Evolutionary conservation across 192 early-diverging fungal genomes (phyloP).

Genomic region (Coemansia erecta): DNA sequence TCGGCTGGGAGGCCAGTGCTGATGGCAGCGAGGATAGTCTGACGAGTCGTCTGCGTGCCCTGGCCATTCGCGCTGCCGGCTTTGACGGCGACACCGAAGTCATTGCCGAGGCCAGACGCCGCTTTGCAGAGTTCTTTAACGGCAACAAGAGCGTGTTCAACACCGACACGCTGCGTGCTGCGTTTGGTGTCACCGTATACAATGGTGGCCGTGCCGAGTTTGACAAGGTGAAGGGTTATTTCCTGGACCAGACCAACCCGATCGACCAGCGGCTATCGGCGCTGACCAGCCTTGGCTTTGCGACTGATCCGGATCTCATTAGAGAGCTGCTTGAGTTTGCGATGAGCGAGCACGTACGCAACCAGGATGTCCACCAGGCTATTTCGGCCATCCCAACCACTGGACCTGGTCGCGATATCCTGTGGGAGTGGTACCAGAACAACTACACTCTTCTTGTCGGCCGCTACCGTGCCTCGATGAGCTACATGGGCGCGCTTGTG

Average conservation of each 20-base stretch:
- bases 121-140: slow-evolving; percentile 65
- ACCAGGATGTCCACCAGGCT: slow-evolving; percentile 64
- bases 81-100: slow-evolving; percentile 62
- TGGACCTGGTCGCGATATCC: slow-evolving; percentile 52
- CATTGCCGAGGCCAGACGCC: slow-evolving; percentile 63
- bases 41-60: slow-evolving; percentile 68
- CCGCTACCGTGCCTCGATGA: slow-evolving; percentile 65
- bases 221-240: slow-evolving; percentile 65
- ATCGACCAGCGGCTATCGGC: slow-evolving; percentile 70
- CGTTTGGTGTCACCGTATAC: slow-evolving; percentile 66
- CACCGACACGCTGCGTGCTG: slow-evolving; percentile 36
- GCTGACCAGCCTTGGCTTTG: slow-evolving; percentile 60
- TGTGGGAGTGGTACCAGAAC: slow-evolving; percentile 68
- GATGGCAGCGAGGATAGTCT: slow-evolving; percentile 68
- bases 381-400: slow-evolving; percentile 56
- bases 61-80: slow-evolving; percentile 73
- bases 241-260: slow-evolving; percentile 57
- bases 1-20: slow-evolving; percentile 75
- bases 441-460: slow-evolving; percentile 59
- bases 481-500: slow-evolving; percentile 65
- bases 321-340: slow-evolving; percentile 62
- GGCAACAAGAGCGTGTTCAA: slow-evolving; percentile 63
- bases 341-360: slow-evolving; percentile 65
- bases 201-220: slow-evolving; percentile 61
- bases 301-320: slow-evolving; percentile 57